Conservation (phyloP, 805 yeast species). For the Candida oleophila region DNA sequence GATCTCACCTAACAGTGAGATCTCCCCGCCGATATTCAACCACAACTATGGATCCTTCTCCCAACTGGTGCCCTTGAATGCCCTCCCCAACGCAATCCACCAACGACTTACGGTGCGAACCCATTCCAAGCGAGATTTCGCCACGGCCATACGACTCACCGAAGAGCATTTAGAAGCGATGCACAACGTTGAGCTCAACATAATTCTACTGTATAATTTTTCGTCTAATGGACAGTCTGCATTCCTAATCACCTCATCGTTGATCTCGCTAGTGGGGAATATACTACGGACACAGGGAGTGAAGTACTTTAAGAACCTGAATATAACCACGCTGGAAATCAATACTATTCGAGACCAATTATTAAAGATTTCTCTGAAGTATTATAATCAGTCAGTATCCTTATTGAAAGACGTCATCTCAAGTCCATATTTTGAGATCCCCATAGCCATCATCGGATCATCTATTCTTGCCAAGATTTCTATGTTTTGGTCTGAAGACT, state of each 20-base stretch:
- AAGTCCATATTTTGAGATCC: slow-evolving; percentile 9
- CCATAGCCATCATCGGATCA: slow-evolving; percentile 17
- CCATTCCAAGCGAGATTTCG: not conserved
- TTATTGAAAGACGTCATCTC: slow-evolving; percentile 5
- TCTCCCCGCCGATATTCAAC: not conserved
- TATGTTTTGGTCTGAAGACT: slow-evolving; percentile 18
- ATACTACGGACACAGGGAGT: not conserved
- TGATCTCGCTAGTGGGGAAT: slow-evolving; percentile 1
- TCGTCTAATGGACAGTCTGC: not conserved
- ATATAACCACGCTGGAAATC: not conserved
- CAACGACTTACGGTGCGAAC: not conserved
- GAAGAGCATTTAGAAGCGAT: not conserved
- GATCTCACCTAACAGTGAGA: not conserved
- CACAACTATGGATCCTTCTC: not conserved
- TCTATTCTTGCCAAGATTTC: slow-evolving; percentile 20
- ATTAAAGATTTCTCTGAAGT: slow-evolving; percentile 8
- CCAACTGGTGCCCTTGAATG: not conserved
- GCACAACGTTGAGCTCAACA: slow-evolving; percentile 2
- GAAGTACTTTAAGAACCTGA: not conserved
- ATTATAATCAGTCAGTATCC: slow-evolving; percentile 14
- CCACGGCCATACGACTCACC: not conserved
- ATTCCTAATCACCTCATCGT: not conserved
- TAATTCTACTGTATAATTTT: not conserved
- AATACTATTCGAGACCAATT: slow-evolving; percentile 5
- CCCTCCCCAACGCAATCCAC: not conserved